phyloP scores from a whole-genome alignment of 371 early-diverging fungal species.

The Sporodiniella umbellata region DNA sequence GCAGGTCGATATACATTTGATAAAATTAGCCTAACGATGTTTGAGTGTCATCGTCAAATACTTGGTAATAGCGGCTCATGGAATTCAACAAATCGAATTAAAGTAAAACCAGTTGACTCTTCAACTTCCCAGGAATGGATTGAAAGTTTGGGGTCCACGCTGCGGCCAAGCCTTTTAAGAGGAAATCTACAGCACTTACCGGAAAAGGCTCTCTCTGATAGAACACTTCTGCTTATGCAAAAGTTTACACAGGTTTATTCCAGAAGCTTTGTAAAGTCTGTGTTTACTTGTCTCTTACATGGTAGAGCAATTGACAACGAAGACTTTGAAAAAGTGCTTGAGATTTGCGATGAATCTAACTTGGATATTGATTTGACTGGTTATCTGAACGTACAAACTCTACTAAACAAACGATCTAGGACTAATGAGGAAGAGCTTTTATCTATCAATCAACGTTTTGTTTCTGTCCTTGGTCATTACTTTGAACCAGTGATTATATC shows the following conservation, averaged over 20 bases:
- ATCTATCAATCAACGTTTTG: conserved; percentile 53
- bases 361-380: conserved; percentile 74
- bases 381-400: conserved; percentile 67
- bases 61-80: neutral
- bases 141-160: conserved; percentile 18
- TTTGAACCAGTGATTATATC: conserved; percentile 61
- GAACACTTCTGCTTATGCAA: conserved; percentile 31
- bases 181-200: conserved; percentile 8
- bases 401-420: conserved; percentile 26
- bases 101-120: conserved; percentile 11
- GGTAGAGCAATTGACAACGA: conserved; percentile 50
- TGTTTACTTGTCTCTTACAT: conserved; percentile 63
- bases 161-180: conserved; percentile 18
- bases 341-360: conserved; percentile 62
- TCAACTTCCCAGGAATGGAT: conserved; percentile 13
- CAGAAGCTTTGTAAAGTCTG: conserved; percentile 59
- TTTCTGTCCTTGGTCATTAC: conserved; percentile 55
- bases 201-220: conserved; percentile 14
- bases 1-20: conserved; percentile 1
- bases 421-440: conserved; percentile 42
- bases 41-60: conserved; percentile 53
- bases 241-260: conserved; percentile 45
- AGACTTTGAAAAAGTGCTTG: conserved; percentile 65
- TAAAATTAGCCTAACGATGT: conserved; percentile 34
- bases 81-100: conserved; percentile 2